Evolutionary conservation across 768 basidiomycete genomes (phyloP).

Genomic region (Mycena belliarum): DNA sequence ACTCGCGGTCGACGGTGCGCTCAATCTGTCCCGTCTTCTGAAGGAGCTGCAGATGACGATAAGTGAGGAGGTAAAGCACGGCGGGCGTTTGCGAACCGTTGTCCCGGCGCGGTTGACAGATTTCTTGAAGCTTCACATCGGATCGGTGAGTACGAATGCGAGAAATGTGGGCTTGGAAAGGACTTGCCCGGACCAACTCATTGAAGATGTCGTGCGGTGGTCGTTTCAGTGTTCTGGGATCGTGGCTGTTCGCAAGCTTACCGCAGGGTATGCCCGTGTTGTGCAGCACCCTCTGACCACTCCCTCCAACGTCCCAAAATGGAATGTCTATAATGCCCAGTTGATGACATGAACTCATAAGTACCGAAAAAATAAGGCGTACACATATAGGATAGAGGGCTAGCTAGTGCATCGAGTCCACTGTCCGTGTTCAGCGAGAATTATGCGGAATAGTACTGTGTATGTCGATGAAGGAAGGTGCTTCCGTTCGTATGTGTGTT

Average conservation of each 20-base stretch:
- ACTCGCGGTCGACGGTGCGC: slow-evolving; percentile 91
- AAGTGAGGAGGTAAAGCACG: slow-evolving; percentile 7
- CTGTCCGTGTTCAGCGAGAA: slow-evolving; percentile 11
- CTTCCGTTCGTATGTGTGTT: slow-evolving; percentile 15
- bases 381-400: not conserved
- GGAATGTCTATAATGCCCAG: not conserved
- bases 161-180: not conserved
- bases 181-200: slow-evolving; percentile 36
- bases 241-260: not conserved
- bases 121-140: slow-evolving; percentile 83
- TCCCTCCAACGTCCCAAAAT: slow-evolving; percentile 3
- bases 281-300: not conserved
- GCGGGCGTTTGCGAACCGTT: slow-evolving; percentile 53
- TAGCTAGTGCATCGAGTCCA: slow-evolving; percentile 5
- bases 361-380: slow-evolving; percentile 10
- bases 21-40: slow-evolving; percentile 99
- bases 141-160: not conserved
- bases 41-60: slow-evolving; percentile 58
- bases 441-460: slow-evolving; percentile 9
- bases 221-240: not conserved
- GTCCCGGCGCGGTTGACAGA: slow-evolving; percentile 90
- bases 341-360: not conserved
- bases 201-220: slow-evolving; percentile 3
- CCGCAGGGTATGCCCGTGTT: slow-evolving; percentile 3
- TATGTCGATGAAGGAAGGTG: slow-evolving; percentile 15